Percentiles rank a stretch among this genome's conserved stretches.
phyloP scores from a whole-genome alignment of 2,329 filamentous ascomycete genomes.

The Alternaria viburni region DNA sequence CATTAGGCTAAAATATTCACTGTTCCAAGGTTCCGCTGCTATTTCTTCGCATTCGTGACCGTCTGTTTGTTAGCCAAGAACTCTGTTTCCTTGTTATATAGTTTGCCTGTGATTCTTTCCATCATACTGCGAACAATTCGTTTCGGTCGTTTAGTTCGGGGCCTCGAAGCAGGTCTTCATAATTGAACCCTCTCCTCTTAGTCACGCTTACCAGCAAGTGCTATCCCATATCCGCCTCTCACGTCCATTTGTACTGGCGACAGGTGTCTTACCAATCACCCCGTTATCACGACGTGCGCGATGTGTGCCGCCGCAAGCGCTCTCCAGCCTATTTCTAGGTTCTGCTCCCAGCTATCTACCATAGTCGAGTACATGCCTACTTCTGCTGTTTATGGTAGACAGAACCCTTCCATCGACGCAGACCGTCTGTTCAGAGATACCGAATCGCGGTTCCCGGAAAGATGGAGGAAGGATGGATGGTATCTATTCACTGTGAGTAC shows the following conservation, averaged over 20 bases:
- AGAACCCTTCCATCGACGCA: not conserved
- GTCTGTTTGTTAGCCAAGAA: not conserved
- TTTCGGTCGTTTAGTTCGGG: not conserved
- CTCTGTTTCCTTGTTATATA: not conserved
- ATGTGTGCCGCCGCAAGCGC: not conserved
- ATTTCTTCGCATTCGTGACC: not conserved
- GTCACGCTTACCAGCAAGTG: not conserved
- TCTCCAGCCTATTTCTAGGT: not conserved
- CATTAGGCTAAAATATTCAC: not conserved
- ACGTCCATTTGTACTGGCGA: not conserved
- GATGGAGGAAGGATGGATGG: not conserved
- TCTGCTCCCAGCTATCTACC: not conserved
- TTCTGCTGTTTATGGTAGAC: not conserved
- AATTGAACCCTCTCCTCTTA: not conserved
- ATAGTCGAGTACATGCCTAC: not conserved
- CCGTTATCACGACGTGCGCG: not conserved
- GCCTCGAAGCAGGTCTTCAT: too few relatives aligned
- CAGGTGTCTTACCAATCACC: not conserved
- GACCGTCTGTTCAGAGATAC: not conserved
- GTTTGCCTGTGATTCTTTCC: not conserved
- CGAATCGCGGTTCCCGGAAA: not conserved
- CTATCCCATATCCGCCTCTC: not conserved
- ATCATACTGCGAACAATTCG: not conserved
- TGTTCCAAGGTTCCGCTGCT: not conserved
- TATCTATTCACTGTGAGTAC: not conserved